Base-by-base conservation (phyloP, 1,139 yeast species). In the Torulaspora globosa region DNA sequence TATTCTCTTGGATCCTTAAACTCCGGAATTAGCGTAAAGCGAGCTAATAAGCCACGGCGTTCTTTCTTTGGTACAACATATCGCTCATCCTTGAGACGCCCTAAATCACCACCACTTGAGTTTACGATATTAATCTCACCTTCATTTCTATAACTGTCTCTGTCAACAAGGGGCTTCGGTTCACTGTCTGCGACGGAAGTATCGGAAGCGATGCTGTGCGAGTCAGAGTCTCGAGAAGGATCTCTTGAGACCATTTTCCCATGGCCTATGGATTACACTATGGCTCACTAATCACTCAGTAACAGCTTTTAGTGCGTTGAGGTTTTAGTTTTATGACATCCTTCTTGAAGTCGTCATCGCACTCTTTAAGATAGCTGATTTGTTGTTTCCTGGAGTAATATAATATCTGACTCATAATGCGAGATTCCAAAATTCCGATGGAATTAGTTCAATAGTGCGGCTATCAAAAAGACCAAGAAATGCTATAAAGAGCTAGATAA, bases 1-100 rank as follows among this genome's bases (percentile, higher is more conserved):
- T 83, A 80, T 23, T 77, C 78, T 47, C 88, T 68, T 1, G 96
- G 84, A 59, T 87, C 89, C 43, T 75, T 75, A 56, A 79, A 80
- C 64, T 88, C 96, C 1, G 89, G 88, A 1, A 85, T 60, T 0
- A 87, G 18, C 1, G 83, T 69, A 2, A 84, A 40, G n/a, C 53
- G 60, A 0, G 80, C 68, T 1, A 83, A 62, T 1, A 82, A 49
- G 0, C 92, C 90, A 40, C 89, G 63, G 53, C 80, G 65, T 34
- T 76, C 65, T 2, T 57, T 54, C 10, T 60, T 52, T 0, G 82
- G 75, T 0, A 79, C 80, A 26, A 58, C 28, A 14, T 39, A 45
- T 11, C 33, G 35, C 19, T 35, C 34, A 19, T 48, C 51, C 24
- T 38, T 42, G 51, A 90, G 72, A 44, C 85, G 79, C 52, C 87